Evolutionary conservation across 495 filamentous ascomycete species (phyloP), one percentile per base, ranked within the genome.

Genomic region (Emericellopsis terricola): DNA sequence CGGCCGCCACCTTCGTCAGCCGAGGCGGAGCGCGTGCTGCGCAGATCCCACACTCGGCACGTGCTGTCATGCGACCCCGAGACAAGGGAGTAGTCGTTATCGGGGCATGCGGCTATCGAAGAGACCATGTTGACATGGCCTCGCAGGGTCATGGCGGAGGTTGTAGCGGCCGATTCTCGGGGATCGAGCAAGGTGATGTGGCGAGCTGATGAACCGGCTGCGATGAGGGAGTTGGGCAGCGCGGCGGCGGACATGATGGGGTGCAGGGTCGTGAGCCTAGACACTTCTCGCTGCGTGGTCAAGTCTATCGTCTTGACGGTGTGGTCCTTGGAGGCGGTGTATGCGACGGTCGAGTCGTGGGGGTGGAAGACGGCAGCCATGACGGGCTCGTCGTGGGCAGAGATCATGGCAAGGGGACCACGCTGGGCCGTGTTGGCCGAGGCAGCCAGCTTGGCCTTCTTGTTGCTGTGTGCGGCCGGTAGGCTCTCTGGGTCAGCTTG

Each of bases 101-200:
- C 61, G 1, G 82, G 81, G 40, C 78, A 71, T 5, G 70, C 57
- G 11, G 76, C 69, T 15, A 97, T 52, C 18, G 64, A 60, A 11
- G 76, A 69, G 5, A 93, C 81, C 34, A 75, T 76, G 57, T 94
- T 94, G 26, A 70, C 71, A 55, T 97, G 89, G 0, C 89, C 89
- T 17, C 82, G 67, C 17, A 97, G 69, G 10, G 84, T 94, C 71
- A 92, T 78, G 14, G 81, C 78, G 8, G 76, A 65, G 13, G 87
- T 73, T 2, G 69, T 68, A 1, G 73, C 65, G 4, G 82, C 75
- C 13, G 69, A 73, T 4, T 67, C 72, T 32, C 89, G 74, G 3
- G 87, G 87, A 52, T 97, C 89, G 37, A 93, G 73, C 10, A 96
- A 65, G 0, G 79, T 85, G 50, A 96, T 80, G 55, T 86, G 76